Evolutionary conservation across 257 asterid species (phyloP).

Genomic region (Linderniella brevidens): DNA sequence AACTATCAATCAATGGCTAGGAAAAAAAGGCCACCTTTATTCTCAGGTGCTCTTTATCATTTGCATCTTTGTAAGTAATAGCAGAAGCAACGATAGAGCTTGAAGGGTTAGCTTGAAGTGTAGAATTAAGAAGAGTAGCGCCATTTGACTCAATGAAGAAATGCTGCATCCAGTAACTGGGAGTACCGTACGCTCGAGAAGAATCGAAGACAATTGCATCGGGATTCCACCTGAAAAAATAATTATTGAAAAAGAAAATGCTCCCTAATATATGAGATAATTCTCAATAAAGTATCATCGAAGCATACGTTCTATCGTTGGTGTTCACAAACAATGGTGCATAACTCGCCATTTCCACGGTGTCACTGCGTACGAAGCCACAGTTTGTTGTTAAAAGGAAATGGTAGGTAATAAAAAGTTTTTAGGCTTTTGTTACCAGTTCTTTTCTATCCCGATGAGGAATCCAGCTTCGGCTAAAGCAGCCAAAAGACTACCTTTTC

Average conservation of each 20-base stretch:
- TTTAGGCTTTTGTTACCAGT: constrained; percentile 26
- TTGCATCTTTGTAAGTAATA: constrained; percentile 41
- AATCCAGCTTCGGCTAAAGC: constrained; percentile 90
- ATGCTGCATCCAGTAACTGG: constrained; percentile 98
- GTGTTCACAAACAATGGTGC: constrained; percentile 79
- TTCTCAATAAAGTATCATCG: constrained; percentile 3
- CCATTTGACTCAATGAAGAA: constrained; percentile 83
- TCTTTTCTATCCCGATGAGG: constrained; percentile 73
- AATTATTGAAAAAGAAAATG: not conserved
- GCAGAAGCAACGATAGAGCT: constrained; percentile 58
- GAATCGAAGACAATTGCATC: constrained; percentile 92
- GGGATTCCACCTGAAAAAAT: constrained; percentile 55
- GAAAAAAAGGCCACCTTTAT: constrained; percentile 38
- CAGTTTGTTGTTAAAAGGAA: not conserved
- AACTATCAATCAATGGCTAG: too few relatives aligned
- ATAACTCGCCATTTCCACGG: constrained; percentile 78
- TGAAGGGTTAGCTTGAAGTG: constrained; percentile 33
- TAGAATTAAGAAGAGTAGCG: constrained; percentile 55
- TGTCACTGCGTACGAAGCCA: constrained; percentile 34
- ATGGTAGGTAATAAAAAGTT: not conserved
- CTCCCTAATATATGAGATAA: constrained; percentile 1
- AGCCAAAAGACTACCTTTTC: constrained; percentile 77
- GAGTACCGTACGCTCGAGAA: constrained; percentile 61
- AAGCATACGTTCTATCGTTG: constrained; percentile 50
- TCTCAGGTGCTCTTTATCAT: constrained; percentile 29